phyloP scores from a whole-genome alignment of 2,329 filamentous ascomycete species.

The Sporothrix brunneoviolacea region DNA sequence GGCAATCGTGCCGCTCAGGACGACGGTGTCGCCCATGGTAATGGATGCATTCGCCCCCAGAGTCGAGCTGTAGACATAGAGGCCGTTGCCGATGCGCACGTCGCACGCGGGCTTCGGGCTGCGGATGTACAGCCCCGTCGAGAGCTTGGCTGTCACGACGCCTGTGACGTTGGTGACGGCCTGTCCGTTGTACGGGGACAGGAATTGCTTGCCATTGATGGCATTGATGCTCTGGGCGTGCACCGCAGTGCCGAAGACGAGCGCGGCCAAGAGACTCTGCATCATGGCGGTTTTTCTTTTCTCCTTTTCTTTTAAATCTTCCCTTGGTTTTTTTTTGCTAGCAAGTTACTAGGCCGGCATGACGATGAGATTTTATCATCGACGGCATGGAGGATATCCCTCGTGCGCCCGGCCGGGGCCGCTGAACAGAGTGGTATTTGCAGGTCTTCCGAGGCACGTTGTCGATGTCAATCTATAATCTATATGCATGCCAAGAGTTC shows the following conservation, averaged over 20 bases:
- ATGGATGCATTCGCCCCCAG: constrained; percentile 39
- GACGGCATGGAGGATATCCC: too few relatives aligned
- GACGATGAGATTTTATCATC: too few relatives aligned
- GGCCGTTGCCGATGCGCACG: constrained; percentile 51
- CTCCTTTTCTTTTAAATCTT: not conserved
- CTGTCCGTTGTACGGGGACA: constrained; percentile 54
- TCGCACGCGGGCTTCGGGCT: constrained; percentile 52
- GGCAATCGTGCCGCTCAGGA: constrained; percentile 51
- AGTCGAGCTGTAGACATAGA: constrained; percentile 56
- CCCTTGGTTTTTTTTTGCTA: too few relatives aligned
- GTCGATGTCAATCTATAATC: not conserved
- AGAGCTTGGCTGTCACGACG: constrained; percentile 56
- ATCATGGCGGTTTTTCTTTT: not conserved
- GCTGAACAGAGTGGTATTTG: too few relatives aligned
- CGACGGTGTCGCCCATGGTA: constrained; percentile 56
- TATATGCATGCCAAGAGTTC: constrained; percentile 9
- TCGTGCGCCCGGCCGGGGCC: too few relatives aligned
- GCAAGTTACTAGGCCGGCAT: too few relatives aligned
- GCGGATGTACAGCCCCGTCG: constrained; percentile 57
- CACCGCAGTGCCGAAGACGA: constrained; percentile 7
- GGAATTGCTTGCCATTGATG: constrained; percentile 60
- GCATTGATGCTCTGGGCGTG: constrained; percentile 41
- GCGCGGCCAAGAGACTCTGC: constrained; percentile 1
- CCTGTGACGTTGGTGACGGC: constrained; percentile 54
- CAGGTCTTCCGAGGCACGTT: too few relatives aligned